phyloP scores from a whole-genome alignment of 257 asterid genomes.

The Dorcoceras hygrometricum region DNA sequence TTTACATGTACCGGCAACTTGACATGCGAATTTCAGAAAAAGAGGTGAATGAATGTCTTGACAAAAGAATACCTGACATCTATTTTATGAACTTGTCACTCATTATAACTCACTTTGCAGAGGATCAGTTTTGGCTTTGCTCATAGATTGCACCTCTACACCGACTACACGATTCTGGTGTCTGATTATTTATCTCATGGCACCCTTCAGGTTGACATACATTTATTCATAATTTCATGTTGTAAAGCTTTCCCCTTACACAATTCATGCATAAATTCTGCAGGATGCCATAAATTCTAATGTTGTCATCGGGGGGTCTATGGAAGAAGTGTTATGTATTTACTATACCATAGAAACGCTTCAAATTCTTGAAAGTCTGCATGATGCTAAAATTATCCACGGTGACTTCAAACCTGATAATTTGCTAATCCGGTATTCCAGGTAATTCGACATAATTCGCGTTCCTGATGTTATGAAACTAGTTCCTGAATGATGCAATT shows the following conservation, averaged over 20 bases:
- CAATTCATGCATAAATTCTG: conserved; percentile 26
- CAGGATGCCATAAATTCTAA: conserved; percentile 87
- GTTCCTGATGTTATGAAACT: not conserved
- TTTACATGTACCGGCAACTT: conserved; percentile 91
- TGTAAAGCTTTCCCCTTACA: conserved; percentile 19
- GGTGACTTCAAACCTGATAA: conserved; percentile 99
- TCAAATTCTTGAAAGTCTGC: conserved; percentile 70
- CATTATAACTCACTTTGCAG: conserved; percentile 41
- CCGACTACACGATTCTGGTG: conserved; percentile 90
- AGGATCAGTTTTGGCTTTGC: conserved; percentile 82
- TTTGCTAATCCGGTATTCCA: conserved; percentile 82
- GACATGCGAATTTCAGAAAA: conserved; percentile 69
- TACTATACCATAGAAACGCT: conserved; percentile 97
- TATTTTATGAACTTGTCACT: conserved; percentile 23
- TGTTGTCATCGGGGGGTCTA: conserved; percentile 57
- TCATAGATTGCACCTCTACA: conserved; percentile 80
- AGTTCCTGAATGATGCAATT: not conserved
- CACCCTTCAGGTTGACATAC: conserved; percentile 83
- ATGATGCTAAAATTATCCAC: conserved; percentile 68
- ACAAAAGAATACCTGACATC: conserved; percentile 8
- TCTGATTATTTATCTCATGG: conserved; percentile 77
- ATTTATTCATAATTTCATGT: conserved; percentile 18
- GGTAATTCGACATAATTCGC: conserved; percentile 50
- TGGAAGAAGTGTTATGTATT: conserved; percentile 87
- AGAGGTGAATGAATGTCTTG: conserved; percentile 48